Conservation (phyloP, 306 rosid genomes). For the Pyrus pyrifolia region DNA sequence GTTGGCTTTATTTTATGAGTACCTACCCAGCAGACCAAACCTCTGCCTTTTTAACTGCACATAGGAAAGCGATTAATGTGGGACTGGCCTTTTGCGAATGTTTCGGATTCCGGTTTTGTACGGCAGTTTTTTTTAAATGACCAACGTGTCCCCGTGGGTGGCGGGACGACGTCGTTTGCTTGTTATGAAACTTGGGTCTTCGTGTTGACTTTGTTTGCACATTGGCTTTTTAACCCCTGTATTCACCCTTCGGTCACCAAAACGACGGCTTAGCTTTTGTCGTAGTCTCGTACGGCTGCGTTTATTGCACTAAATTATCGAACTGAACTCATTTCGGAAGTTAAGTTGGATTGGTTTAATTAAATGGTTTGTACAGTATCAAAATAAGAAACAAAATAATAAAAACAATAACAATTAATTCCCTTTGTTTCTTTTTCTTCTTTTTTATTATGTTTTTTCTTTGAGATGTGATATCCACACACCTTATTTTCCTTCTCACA, state of each 20-base stretch:
- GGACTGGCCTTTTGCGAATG: neutral
- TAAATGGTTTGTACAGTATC: too few species aligned
- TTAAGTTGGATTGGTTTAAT: too few species aligned
- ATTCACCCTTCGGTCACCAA: neutral
- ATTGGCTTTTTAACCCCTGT: neutral
- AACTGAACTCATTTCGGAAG: too few species aligned
- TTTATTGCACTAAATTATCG: too few species aligned
- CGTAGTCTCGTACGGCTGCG: neutral
- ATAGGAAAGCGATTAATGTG: neutral
- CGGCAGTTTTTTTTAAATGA: conserved; percentile 7
- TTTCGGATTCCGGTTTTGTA: conserved; percentile 3
- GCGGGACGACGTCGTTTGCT: neutral
- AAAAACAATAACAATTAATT: too few species aligned
- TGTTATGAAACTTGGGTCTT: neutral
- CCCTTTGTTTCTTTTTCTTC: too few species aligned
- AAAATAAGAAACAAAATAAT: too few species aligned
- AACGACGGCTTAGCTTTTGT: neutral
- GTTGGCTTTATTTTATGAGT: neutral
- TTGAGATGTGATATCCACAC: too few species aligned
- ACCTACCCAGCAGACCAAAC: neutral
- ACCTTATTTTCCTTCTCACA: too few species aligned
- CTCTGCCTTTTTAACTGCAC: conserved; percentile 26
- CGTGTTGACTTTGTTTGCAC: neutral
- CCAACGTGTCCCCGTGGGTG: neutral
- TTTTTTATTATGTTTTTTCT: too few species aligned